Conservation (phyloP, 192 early-diverging fungal species). For the Backusella mclennaniae region DNA sequence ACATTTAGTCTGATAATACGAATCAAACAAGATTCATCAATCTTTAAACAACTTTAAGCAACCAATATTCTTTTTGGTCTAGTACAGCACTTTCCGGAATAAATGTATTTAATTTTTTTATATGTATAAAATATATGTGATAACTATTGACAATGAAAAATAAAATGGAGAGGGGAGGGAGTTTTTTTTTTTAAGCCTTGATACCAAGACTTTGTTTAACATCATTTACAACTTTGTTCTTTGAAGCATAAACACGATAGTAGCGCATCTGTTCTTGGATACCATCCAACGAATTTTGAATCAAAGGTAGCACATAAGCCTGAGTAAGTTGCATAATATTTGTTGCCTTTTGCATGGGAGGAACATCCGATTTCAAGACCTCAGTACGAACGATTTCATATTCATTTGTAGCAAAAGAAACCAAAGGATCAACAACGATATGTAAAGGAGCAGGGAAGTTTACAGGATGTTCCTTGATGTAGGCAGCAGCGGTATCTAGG, state of each 20-base stretch:
- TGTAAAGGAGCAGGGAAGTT: constrained; percentile 45
- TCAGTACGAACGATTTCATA: constrained; percentile 50
- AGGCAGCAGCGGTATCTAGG: constrained; percentile 40
- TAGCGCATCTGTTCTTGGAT: constrained; percentile 38
- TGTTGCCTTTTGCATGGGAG: constrained; percentile 52
- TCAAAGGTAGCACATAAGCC: constrained; percentile 47
- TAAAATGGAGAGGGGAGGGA: neutral
- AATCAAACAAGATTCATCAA: no score
- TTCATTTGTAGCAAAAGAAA: constrained; percentile 44
- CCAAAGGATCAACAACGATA: constrained; percentile 40
- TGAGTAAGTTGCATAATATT: constrained; percentile 50
- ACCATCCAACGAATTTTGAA: constrained; percentile 42
- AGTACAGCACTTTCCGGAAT: neutral
- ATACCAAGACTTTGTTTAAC: constrained; percentile 16
- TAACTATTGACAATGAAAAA: neutral
- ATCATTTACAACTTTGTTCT: constrained; percentile 24
- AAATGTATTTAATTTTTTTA: neutral
- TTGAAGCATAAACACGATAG: constrained; percentile 24
- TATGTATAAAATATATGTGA: neutral
- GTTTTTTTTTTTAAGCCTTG: neutral
- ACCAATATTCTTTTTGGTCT: neutral
- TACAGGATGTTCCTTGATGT: constrained; percentile 42
- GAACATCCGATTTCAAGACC: constrained; percentile 39
- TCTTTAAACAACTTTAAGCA: no score
- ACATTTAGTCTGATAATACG: no score